These are phyloP conservation scores for Venturia aucupariae DNA, from an alignment of 2,329 filamentous ascomycete species.

Conservation along the genomic window DNA sequence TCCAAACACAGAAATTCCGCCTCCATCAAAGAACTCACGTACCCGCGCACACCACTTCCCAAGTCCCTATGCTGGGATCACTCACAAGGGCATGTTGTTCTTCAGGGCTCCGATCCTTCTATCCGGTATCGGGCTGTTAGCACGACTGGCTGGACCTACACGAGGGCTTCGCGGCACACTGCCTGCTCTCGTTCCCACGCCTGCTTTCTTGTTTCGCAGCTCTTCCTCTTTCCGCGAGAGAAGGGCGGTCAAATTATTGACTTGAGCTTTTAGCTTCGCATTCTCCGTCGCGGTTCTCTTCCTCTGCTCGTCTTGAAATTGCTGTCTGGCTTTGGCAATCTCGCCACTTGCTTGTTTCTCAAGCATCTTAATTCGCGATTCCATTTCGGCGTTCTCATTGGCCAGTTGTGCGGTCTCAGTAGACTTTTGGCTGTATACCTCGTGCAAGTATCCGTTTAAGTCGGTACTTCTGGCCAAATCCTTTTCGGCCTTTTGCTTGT, in stretches of 20 bases:
- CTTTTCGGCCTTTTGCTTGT: slow-evolving; percentile 9
- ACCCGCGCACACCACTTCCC: slow-evolving; percentile 14
- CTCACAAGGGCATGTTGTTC: slow-evolving; percentile 13
- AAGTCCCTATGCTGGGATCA: slow-evolving; percentile 3
- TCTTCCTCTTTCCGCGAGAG: slow-evolving; percentile 27
- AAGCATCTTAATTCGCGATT: background rate
- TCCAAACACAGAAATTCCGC: background rate
- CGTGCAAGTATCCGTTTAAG: background rate
- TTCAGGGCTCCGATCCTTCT: slow-evolving; percentile 13
- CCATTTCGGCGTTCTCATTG: slow-evolving; percentile 7
- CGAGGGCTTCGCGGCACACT: slow-evolving; percentile 28
- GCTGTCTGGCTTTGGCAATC: slow-evolving; percentile 7
- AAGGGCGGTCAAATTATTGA: slow-evolving; percentile 22
- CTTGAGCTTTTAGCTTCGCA: slow-evolving; percentile 16
- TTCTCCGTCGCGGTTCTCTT: slow-evolving; percentile 4
- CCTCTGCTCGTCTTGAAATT: slow-evolving; percentile 9
- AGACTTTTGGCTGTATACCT: background rate
- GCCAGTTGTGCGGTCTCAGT: background rate
- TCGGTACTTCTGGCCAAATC: background rate
- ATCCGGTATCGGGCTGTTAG: slow-evolving; percentile 15
- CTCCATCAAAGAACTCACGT: slow-evolving; percentile 8
- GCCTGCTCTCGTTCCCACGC: slow-evolving; percentile 25
- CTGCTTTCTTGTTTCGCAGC: slow-evolving; percentile 24
- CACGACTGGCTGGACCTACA: slow-evolving; percentile 20
- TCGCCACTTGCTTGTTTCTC: slow-evolving; percentile 13